Base-by-base conservation (phyloP, 1,284 basidiomycete genomes). In the Flammula alnicola region DNA sequence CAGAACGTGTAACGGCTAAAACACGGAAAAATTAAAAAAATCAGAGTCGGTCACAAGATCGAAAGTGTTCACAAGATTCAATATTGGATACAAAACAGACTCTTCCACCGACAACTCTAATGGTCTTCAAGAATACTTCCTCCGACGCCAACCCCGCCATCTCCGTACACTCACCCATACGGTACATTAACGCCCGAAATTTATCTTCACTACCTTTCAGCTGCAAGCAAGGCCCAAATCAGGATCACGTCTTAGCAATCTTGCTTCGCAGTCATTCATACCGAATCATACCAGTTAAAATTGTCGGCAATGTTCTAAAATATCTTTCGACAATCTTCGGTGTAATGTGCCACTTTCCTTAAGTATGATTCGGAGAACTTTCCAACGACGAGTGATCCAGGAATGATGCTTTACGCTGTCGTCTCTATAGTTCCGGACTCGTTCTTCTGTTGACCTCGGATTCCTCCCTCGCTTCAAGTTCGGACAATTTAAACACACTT, bases 401-500 rank as follows among this genome's bases (percentile, higher is more conserved):
- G 20, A 19, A n/a, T 37, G 12, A 26, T 32, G 41, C 19, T 22
- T 39, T 14, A 36, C 9, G 31, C n/a, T 29, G 14, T 29, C 39
- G 35, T 42, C 31, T 22, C 25, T 35, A 32, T 27, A 39, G 45
- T 32, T 27, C 38, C 36, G 36, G 31, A 33, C 32, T 12, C 11
- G 26, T 19, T 45, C 43, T 49, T 43, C 30, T 35, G n/a, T 12
- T 27, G 14, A n/a, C 12, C 49, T 43, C 29, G 31, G 46, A 44
- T 39, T 26, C 32, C 20, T 23, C 36, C 44, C 37, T 42, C 61
- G 59, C 59, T 47, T 58, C 52, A 63, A 60, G 51, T 49, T 63
- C 61, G 61, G 60, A 57, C 41, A 61, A 59, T 56, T 48, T 48
- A 57, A 41, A 55, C 36, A 36, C 23, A 47, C 45, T 41, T 58